Evolutionary conservation across 1,139 yeast genomes (phyloP).

Genomic region (Magnusiomyces tetraspermus): DNA sequence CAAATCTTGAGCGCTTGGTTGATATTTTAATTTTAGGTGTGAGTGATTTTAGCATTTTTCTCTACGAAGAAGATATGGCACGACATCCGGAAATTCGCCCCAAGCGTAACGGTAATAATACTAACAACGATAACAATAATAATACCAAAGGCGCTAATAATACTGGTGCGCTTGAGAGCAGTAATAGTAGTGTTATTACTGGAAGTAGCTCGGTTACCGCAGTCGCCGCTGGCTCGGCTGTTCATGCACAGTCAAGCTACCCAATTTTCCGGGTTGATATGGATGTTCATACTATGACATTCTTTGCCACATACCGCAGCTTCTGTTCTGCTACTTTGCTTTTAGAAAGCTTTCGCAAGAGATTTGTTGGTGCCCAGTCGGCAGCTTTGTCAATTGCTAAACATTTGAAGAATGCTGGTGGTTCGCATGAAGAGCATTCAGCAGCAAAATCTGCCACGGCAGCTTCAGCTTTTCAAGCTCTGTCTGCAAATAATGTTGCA

Average conservation of each 20-base stretch:
- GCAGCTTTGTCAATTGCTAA: slow-evolving; percentile 45
- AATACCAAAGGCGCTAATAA: too few relatives aligned
- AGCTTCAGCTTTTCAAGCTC: too few relatives aligned
- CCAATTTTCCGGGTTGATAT: slow-evolving; percentile 43
- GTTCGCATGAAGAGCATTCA: background rate
- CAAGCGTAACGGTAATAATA: too few relatives aligned
- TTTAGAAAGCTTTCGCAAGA: slow-evolving; percentile 40
- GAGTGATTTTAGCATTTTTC: slow-evolving; percentile 45
- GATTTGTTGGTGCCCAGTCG: slow-evolving; percentile 51
- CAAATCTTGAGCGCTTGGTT: slow-evolving; percentile 43
- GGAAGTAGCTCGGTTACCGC: too few relatives aligned
- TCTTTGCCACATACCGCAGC: slow-evolving; percentile 56
- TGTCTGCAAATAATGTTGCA: too few relatives aligned
- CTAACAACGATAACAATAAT: too few relatives aligned
- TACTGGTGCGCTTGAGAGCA: too few relatives aligned
- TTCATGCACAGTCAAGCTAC: background rate
- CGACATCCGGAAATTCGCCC: background rate
- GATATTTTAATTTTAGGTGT: slow-evolving; percentile 57
- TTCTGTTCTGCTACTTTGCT: slow-evolving; percentile 48
- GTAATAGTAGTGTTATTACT: too few relatives aligned
- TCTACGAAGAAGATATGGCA: slow-evolving; percentile 34
- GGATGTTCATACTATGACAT: slow-evolving; percentile 50
- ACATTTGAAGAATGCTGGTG: background rate
- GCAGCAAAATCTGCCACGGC: too few relatives aligned
- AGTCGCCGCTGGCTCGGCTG: background rate